Percentiles rank a stretch among this genome's conserved stretches.
These are phyloP conservation scores for Austroboletus rostrupii DNA, from an alignment of 1,284 basidiomycete genomes.

Conservation along the genomic window DNA sequence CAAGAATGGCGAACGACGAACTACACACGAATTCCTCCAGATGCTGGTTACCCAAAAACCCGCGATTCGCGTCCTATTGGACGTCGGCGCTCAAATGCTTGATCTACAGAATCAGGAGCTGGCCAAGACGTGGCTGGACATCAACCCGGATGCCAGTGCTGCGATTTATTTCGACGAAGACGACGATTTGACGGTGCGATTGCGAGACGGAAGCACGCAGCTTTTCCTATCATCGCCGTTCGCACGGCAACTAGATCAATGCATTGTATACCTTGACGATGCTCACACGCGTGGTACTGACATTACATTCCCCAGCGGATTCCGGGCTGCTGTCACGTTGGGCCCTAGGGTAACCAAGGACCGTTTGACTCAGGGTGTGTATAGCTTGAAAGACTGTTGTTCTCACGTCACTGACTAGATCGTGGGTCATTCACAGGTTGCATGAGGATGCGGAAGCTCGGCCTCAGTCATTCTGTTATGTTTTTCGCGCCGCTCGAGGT, in stretches of 20 bases:
- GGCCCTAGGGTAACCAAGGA: slow-evolving; percentile 56
- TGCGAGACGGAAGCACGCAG: slow-evolving; percentile 37
- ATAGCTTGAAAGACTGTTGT: background rate
- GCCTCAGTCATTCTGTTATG: slow-evolving; percentile 45
- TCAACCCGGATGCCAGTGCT: slow-evolving; percentile 32
- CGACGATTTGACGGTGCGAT: slow-evolving; percentile 37
- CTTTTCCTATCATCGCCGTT: slow-evolving; percentile 42
- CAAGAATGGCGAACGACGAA: slow-evolving; percentile 12
- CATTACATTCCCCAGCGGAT: slow-evolving; percentile 42
- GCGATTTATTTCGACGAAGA: too few species aligned
- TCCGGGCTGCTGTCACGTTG: slow-evolving; percentile 49
- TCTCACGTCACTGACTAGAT: background rate
- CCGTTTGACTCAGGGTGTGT: slow-evolving; percentile 47
- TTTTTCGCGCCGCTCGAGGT: slow-evolving; percentile 50
- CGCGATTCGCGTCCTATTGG: slow-evolving; percentile 18
- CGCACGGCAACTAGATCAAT: slow-evolving; percentile 39
- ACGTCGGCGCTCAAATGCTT: slow-evolving; percentile 44
- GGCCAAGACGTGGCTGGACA: slow-evolving; percentile 38
- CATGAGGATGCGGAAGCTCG: slow-evolving; percentile 51
- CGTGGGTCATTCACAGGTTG: slow-evolving; percentile 33
- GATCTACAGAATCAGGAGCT: slow-evolving; percentile 44
- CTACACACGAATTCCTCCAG: slow-evolving; percentile 34
- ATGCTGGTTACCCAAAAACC: slow-evolving; percentile 33
- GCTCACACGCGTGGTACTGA: slow-evolving; percentile 58
- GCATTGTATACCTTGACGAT: slow-evolving; percentile 54